Base-by-base conservation (phyloP, 1,284 basidiomycete species). In the Athelia sp. region DNA sequence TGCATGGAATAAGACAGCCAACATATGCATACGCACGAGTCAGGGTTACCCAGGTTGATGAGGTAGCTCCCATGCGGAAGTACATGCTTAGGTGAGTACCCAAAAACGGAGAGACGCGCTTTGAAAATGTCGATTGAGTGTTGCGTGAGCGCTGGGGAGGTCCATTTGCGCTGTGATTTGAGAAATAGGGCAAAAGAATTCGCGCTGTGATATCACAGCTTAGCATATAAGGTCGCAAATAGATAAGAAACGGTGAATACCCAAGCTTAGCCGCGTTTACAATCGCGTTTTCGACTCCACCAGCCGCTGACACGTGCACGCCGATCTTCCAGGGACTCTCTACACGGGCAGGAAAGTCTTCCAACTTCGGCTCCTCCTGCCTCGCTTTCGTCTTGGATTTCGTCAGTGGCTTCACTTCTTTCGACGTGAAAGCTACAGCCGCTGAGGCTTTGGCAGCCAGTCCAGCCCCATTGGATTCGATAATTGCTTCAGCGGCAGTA, bases 1-100 rank as follows among this genome's bases (percentile, higher is more conserved):
- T 19, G 46, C 32, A n/a, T n/a, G n/a, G n/a, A n/a, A n/a, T 17
- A 34, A 38, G 31, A 21, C 24, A 4, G 46, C 14, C 22, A 40
- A 35, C 9, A 18, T 17, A 14, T 50, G 40, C 45, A 50, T 8
- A 67, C 84, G 51, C 50, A 89, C 87, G 57, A 57, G 54, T 93
- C 87, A 0, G 87, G 86, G 58, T 93, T 93, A 4, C 84, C 91
- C 0, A 94, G 73, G 60, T 94, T 94, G 51, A 93, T 79, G 24
- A 95, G 75, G 61, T 93, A 95, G 61, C 82, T 91, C 17, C 90
- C 90, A 55, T 93, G 91, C 0, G 90, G 90, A 3, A 93, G 68
- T 2, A 92, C 75, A 52, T 84, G 69, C 23, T 71, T 67, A 2
- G 76, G 66, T 0, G 73, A 67, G 58, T 90, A 91, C 1, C 77